Percentiles rank a stretch among this genome's conserved stretches.
Evolutionary conservation across 305 asterid species (phyloP).

Genomic region (Fraxinus ornus): DNA sequence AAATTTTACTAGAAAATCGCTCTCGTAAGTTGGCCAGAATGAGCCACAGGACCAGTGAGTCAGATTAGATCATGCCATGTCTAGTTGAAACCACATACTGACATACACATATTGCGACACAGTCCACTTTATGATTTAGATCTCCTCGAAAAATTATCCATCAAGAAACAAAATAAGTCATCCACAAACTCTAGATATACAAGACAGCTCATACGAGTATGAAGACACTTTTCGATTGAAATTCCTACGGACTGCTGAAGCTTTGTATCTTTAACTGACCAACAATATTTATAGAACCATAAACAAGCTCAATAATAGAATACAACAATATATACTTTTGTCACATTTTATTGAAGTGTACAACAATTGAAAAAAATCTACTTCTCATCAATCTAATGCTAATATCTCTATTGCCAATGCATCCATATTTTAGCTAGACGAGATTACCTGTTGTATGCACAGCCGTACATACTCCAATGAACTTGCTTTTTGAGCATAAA

Average conservation of each 20-base stretch:
- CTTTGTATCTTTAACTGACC: neutral
- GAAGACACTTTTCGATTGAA: neutral
- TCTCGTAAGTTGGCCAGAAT: neutral
- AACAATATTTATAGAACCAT: neutral
- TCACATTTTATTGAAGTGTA: neutral
- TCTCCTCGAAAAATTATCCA: neutral
- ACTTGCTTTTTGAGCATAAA: slow-evolving; percentile 5
- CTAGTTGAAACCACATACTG: neutral
- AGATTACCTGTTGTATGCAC: slow-evolving; percentile 28
- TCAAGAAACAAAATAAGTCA: neutral
- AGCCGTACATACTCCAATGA: slow-evolving; percentile 17
- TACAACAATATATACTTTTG: neutral
- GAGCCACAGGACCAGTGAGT: neutral
- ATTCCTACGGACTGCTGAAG: neutral
- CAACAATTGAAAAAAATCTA: neutral
- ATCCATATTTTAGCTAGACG: neutral
- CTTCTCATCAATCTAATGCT: neutral
- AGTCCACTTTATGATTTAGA: neutral
- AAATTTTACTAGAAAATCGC: neutral
- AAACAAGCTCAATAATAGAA: neutral
- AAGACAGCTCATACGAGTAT: neutral
- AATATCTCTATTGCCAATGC: neutral
- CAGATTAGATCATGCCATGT: neutral
- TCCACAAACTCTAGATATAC: neutral
- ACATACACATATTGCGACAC: neutral